Evolutionary conservation across 2,329 filamentous ascomycete genomes (phyloP).

Genomic region (Ceratocystis cubensis): DNA sequence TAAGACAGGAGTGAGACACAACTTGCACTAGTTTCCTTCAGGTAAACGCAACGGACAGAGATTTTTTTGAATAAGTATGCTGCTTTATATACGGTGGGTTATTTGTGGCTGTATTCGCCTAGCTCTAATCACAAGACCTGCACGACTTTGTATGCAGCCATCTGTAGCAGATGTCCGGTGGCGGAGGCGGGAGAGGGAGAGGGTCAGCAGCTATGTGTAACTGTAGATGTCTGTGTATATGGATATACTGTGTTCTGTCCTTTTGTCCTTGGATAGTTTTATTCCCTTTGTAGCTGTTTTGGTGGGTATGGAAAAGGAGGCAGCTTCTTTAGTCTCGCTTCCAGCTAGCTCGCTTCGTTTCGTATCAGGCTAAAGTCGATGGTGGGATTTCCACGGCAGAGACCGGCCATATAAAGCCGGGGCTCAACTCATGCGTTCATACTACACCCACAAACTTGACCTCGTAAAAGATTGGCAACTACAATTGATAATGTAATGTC

Average conservation of each 20-base stretch:
- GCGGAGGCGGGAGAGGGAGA: neutral
- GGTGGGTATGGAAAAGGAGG: neutral
- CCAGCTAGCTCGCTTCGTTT: neutral
- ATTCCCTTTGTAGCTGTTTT: too few species aligned
- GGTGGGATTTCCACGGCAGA: neutral
- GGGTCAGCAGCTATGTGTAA: too few species aligned
- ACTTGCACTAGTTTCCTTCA: too few species aligned
- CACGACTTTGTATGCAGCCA: neutral
- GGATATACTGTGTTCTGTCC: neutral
- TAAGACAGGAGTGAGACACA: too few species aligned
- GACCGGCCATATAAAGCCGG: neutral
- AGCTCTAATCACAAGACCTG: neutral
- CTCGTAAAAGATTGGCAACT: neutral
- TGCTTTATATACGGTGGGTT: too few species aligned
- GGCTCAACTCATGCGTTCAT: neutral
- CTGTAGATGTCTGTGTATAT: neutral
- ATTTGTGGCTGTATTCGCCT: neutral
- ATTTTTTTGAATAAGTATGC: too few species aligned
- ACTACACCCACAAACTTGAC: neutral
- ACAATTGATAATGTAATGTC: too few species aligned
- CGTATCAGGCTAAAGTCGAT: neutral
- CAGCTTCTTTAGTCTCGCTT: neutral
- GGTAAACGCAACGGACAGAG: too few species aligned
- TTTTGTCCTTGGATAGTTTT: too few species aligned
- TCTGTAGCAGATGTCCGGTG: constrained; percentile 4